Conservation (phyloP, 164 flowering plant species). For the Sedum album region DNA sequence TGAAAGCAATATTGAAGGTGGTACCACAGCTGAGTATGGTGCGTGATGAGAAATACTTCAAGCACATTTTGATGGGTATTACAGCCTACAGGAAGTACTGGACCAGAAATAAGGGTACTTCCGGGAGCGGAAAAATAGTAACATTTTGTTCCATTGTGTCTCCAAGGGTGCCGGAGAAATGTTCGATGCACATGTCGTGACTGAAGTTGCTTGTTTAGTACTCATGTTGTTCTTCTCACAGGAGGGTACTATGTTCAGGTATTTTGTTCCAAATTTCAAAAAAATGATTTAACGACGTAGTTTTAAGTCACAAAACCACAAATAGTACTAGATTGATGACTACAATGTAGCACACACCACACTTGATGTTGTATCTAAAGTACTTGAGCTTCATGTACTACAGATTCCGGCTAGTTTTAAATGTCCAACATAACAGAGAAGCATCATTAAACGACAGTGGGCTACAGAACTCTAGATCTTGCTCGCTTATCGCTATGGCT, state of each 20-base stretch:
- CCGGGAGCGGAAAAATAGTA: slow-evolving; percentile 93
- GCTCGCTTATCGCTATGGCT: slow-evolving; percentile 82
- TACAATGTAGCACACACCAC: slow-evolving; percentile 77
- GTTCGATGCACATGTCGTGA: slow-evolving; percentile 83
- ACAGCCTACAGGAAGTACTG: slow-evolving; percentile 86
- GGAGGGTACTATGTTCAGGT: slow-evolving; percentile 99
- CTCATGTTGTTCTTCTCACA: slow-evolving; percentile 89
- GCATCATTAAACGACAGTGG: too few species aligned
- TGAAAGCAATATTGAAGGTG: slow-evolving; percentile 55
- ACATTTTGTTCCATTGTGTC: slow-evolving; percentile 26
- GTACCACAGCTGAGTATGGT: slow-evolving; percentile 42
- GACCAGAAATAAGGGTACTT: slow-evolving; percentile 96
- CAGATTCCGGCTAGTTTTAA: slow-evolving; percentile 77
- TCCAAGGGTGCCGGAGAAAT: slow-evolving; percentile 95
- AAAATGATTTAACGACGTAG: neutral
- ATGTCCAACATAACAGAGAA: slow-evolving; percentile 81
- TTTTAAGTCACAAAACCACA: neutral
- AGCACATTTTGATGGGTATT: slow-evolving; percentile 73
- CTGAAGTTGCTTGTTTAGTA: slow-evolving; percentile 67
- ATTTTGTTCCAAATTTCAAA: slow-evolving; percentile 1
- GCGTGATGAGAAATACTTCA: slow-evolving; percentile 53
- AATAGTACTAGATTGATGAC: neutral
- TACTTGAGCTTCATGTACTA: slow-evolving; percentile 79
- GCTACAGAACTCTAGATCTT: slow-evolving; percentile 76
- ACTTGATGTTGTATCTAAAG: slow-evolving; percentile 88